A percentile compares a stretch with the other conserved stretches of the same genome.
Evolutionary conservation across 495 filamentous ascomycete genomes (phyloP).

Genomic region (Tuber microsphaerosporum): DNA sequence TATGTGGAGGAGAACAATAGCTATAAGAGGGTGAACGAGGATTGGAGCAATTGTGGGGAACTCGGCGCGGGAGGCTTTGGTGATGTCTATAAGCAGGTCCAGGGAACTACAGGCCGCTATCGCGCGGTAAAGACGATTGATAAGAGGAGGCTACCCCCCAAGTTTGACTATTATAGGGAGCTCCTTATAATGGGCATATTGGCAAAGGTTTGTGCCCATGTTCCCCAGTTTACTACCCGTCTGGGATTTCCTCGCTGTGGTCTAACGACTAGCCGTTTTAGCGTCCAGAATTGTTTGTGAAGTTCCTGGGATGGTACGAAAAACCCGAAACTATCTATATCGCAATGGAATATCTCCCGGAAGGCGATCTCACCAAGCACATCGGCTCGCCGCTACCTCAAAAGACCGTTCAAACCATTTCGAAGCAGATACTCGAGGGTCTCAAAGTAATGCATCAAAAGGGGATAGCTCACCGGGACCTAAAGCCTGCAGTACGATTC

Average conservation of each 20-base stretch:
- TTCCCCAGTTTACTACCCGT: background rate
- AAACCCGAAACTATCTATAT: conserved; percentile 3
- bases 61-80: too few species aligned
- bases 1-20: too few species aligned
- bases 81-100: too few species aligned
- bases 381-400: background rate
- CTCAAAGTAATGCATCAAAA: conserved; percentile 19
- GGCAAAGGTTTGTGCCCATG: background rate
- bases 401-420: background rate
- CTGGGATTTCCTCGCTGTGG: background rate
- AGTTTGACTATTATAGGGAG: background rate
- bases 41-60: too few species aligned
- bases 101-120: background rate
- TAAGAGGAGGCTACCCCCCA: background rate
- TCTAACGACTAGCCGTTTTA: background rate
- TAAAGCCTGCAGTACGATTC: conserved; percentile 9
- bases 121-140: background rate
- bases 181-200: background rate
- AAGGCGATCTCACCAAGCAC: conserved; percentile 5
- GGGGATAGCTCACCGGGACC: conserved; percentile 14
- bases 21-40: too few species aligned
- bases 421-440: conserved; percentile 17
- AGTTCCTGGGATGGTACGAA: conserved; percentile 8
- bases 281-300: conserved; percentile 11
- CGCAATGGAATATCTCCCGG: conserved; percentile 17